Evolutionary conservation across 140 eudicot species (phyloP).

Genomic region (Anethum foeniculum): DNA sequence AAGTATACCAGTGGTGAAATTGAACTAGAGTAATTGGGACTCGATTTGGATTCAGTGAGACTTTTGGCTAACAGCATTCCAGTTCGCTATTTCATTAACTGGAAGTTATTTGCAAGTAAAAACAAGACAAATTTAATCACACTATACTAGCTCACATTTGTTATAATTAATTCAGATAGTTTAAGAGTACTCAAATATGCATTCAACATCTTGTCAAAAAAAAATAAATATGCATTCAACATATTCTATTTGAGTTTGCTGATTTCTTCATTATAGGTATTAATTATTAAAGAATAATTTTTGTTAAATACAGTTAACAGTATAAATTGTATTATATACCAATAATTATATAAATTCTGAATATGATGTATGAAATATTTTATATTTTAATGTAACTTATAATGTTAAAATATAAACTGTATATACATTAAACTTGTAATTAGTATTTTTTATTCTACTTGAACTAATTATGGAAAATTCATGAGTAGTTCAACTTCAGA

Average conservation of each 20-base stretch:
- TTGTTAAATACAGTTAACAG: background rate
- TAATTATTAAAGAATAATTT: background rate
- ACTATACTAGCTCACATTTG: background rate
- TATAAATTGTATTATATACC: background rate
- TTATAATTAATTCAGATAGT: background rate
- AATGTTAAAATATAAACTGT: background rate
- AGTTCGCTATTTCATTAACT: background rate
- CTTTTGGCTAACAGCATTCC: background rate
- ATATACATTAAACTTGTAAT: background rate
- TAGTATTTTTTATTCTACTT: background rate
- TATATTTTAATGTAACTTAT: background rate
- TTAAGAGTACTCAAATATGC: background rate
- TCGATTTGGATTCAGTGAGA: background rate
- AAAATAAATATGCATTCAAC: background rate
- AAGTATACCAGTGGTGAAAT: background rate
- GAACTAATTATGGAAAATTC: background rate
- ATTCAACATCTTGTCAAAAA: background rate
- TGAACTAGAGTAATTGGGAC: background rate
- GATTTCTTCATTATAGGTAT: background rate
- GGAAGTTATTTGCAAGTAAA: background rate
- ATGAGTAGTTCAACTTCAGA: background rate
- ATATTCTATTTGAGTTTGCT: background rate
- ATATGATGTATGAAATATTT: background rate
- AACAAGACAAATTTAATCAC: background rate
- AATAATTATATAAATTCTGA: background rate